These are phyloP conservation scores for Sugiyamaella japonica DNA, from an alignment of 1,139 yeast genomes.

Conservation along the genomic window DNA sequence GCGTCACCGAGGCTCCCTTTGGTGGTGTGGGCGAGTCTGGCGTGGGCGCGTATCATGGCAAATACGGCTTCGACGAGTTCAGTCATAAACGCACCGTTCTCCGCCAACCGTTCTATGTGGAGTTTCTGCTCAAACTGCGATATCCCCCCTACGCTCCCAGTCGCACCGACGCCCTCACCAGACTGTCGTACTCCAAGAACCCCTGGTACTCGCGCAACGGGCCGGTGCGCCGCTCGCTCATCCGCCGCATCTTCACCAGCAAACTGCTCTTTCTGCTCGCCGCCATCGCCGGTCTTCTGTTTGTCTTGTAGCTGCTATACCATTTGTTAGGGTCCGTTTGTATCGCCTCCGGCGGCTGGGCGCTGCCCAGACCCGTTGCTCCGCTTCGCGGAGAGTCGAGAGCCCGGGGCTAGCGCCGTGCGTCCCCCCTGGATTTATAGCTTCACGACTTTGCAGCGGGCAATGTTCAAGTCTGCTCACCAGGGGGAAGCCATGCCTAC, in stretches of 20 bases:
- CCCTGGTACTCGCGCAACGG: slow-evolving; percentile 32
- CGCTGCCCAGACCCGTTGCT: background rate
- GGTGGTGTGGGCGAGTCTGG: slow-evolving; percentile 94
- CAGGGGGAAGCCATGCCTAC: slow-evolving; percentile 3
- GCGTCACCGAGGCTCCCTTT: slow-evolving; percentile 72
- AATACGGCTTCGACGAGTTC: slow-evolving; percentile 67
- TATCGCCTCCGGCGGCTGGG: background rate
- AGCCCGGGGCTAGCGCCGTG: background rate
- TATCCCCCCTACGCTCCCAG: slow-evolving; percentile 62
- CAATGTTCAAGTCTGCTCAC: background rate
- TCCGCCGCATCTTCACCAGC: slow-evolving; percentile 22
- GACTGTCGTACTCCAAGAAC: slow-evolving; percentile 17
- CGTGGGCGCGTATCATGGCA: slow-evolving; percentile 69
- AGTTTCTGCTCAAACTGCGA: slow-evolving; percentile 55
- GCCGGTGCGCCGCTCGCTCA: slow-evolving; percentile 26
- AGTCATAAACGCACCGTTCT: slow-evolving; percentile 73
- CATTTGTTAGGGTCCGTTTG: background rate
- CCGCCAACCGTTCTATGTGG: slow-evolving; percentile 68
- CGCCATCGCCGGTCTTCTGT: slow-evolving; percentile 17
- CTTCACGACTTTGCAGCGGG: background rate
- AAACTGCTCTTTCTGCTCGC: slow-evolving; percentile 16
- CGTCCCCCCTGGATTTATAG: background rate
- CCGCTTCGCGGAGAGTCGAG: background rate
- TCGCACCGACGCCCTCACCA: slow-evolving; percentile 38
- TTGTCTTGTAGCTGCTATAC: slow-evolving; percentile 8